These are phyloP conservation scores for Porcisia deanei DNA, from an alignment of 208 protist species.

Conservation along the genomic window DNA sequence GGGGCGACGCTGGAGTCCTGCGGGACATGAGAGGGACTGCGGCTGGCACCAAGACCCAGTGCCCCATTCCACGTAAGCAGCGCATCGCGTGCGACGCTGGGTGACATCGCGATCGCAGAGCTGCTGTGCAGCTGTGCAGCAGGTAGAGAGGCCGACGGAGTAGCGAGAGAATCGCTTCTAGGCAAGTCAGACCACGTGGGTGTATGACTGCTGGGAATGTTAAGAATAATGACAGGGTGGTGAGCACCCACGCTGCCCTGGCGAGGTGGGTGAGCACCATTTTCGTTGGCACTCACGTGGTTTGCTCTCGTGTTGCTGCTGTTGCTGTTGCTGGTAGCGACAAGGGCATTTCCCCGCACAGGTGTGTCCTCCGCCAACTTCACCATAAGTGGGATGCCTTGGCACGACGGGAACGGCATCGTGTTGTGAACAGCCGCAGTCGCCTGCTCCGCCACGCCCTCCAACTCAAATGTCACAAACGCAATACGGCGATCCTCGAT, in stretches of 20 bases:
- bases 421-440: slow-evolving; percentile 74
- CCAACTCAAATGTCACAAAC: slow-evolving; percentile 47
- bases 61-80: not conserved
- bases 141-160: slow-evolving; percentile 12
- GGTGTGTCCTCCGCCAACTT: slow-evolving; percentile 78
- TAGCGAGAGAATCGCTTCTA: slow-evolving; percentile 16
- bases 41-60: not conserved
- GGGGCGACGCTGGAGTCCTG: not conserved
- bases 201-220: slow-evolving; percentile 1
- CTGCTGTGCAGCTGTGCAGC: slow-evolving; percentile 9
- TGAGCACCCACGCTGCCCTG: not conserved
- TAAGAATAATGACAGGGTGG: not conserved
- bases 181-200: slow-evolving; percentile 18
- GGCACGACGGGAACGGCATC: slow-evolving; percentile 62
- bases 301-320: not conserved
- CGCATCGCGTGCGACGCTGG: not conserved
- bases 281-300: slow-evolving; percentile 4
- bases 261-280: not conserved
- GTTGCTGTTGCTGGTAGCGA: no score
- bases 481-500: slow-evolving; percentile 47
- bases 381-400: slow-evolving; percentile 75
- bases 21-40: not conserved
- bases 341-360: slow-evolving; percentile 16
- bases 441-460: slow-evolving; percentile 60
- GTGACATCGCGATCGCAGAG: not conserved